A percentile compares a stretch with the other conserved stretches of the same genome.
These are phyloP conservation scores for Epicoccum sorghinum DNA, from an alignment of 2,329 filamentous ascomycete genomes.

Conservation along the genomic window DNA sequence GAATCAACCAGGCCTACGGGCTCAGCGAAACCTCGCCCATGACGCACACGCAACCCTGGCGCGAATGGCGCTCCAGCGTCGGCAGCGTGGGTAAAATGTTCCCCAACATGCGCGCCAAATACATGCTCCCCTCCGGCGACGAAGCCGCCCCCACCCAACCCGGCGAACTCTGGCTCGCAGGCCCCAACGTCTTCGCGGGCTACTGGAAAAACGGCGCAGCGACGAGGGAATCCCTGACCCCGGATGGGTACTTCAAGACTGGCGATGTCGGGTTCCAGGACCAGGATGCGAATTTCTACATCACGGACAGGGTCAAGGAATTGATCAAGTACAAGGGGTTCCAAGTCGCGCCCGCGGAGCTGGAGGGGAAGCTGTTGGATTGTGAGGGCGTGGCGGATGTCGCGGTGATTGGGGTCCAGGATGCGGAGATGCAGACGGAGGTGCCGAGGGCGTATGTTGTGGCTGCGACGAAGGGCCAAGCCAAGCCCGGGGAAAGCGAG, in stretches of 20 bases:
- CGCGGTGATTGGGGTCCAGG: conserved; percentile 36
- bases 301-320: conserved; percentile 40
- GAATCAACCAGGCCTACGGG: conserved; percentile 34
- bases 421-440: conserved; percentile 34
- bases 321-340: conserved; percentile 43
- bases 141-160: conserved; percentile 66
- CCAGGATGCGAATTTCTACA: conserved; percentile 35
- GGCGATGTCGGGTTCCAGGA: conserved; percentile 39
- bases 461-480: conserved; percentile 10
- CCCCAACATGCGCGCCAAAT: conserved; percentile 79
- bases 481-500: conserved; percentile 20
- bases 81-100: conserved; percentile 79
- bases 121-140: conserved; percentile 65
- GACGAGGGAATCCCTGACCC: conserved; percentile 70
- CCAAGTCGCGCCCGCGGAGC: conserved; percentile 38
- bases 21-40: conserved; percentile 34
- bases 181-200: conserved; percentile 79
- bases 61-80: conserved; percentile 48
- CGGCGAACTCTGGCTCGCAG: conserved; percentile 69
- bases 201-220: conserved; percentile 76
- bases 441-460: conserved; percentile 40
- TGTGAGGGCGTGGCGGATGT: conserved; percentile 33
- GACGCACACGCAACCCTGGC: conserved; percentile 33
- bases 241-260: conserved; percentile 65
- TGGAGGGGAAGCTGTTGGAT: conserved; percentile 37